A percentile compares a stretch with the other conserved stretches of the same genome.
Evolutionary conservation across 2,329 filamentous ascomycete species (phyloP).

Genomic region (Cladophialophora psammophila): DNA sequence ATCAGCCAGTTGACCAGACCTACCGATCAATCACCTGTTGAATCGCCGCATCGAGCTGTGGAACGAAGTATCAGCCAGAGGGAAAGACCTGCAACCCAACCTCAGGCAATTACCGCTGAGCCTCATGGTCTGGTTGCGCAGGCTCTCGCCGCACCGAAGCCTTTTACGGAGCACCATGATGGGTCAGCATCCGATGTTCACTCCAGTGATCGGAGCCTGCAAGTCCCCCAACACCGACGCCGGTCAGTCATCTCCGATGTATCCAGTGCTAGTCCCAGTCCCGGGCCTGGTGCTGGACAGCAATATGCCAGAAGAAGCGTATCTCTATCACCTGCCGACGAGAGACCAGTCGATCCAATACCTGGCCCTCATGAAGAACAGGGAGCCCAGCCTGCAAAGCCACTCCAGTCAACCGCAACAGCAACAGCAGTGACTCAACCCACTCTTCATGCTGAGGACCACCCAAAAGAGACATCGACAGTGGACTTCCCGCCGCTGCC

Average conservation of each 20-base stretch:
- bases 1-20: constrained; percentile 33
- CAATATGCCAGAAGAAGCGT: constrained; percentile 23
- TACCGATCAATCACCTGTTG: constrained; percentile 30
- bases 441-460: not conserved
- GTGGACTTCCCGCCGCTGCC: constrained; percentile 3
- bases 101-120: not conserved
- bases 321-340: constrained; percentile 36
- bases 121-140: not conserved
- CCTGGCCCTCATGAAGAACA: not conserved
- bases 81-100: constrained; percentile 9
- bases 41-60: constrained; percentile 13
- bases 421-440: not conserved
- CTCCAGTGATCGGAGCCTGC: constrained; percentile 27
- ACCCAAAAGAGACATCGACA: not conserved
- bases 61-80: constrained; percentile 8
- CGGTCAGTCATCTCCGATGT: constrained; percentile 38
- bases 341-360: constrained; percentile 6
- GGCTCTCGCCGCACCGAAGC: constrained; percentile 21
- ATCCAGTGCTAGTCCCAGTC: constrained; percentile 34
- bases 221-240: constrained; percentile 27
- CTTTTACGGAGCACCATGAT: constrained; percentile 12
- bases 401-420: not conserved
- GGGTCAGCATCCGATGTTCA: constrained; percentile 17
- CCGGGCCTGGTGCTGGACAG: constrained; percentile 15
- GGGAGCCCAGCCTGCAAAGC: not conserved